Evolutionary conservation across 2,329 filamentous ascomycete species (phyloP).

Genomic region (Paracorniculantispora psalliotae): DNA sequence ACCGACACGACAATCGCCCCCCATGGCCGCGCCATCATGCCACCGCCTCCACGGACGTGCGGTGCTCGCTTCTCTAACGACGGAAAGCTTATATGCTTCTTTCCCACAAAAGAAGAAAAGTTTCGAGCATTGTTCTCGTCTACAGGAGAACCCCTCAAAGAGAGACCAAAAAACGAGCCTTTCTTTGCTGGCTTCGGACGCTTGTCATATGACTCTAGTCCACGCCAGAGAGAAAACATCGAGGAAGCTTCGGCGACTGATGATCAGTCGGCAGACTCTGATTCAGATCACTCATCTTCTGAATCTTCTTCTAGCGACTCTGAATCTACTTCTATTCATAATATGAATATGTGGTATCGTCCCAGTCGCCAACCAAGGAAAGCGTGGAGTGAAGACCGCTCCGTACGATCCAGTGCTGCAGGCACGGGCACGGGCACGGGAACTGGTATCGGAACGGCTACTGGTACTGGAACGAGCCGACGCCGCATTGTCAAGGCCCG

Average conservation of each 20-base stretch:
- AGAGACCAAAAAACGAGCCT: slow-evolving; percentile 49
- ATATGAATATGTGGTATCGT: slow-evolving; percentile 53
- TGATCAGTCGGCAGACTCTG: slow-evolving; percentile 37
- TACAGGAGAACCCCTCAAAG: slow-evolving; percentile 39
- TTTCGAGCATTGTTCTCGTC: slow-evolving; percentile 46
- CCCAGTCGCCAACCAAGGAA: slow-evolving; percentile 48
- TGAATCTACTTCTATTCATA: slow-evolving; percentile 58
- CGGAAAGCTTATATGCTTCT: slow-evolving; percentile 62
- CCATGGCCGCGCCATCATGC: slow-evolving; percentile 47
- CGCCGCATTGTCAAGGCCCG: slow-evolving; percentile 48
- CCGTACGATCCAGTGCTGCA: slow-evolving; percentile 54
- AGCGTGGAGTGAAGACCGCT: slow-evolving; percentile 53
- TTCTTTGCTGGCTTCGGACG: slow-evolving; percentile 55
- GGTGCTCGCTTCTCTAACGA: slow-evolving; percentile 58
- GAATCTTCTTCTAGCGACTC: slow-evolving; percentile 55
- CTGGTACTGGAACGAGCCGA: slow-evolving; percentile 47
- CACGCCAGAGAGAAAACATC: slow-evolving; percentile 40
- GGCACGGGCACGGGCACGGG: slow-evolving; percentile 54
- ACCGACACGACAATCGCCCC: slow-evolving; percentile 49
- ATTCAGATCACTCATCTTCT: slow-evolving; percentile 45
- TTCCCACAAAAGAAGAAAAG: slow-evolving; percentile 62
- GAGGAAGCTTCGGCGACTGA: slow-evolving; percentile 50
- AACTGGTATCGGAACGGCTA: slow-evolving; percentile 40
- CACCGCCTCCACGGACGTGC: slow-evolving; percentile 53
- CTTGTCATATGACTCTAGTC: slow-evolving; percentile 46